Evolutionary conservation across 331 rosid species (phyloP).

Genomic region (Spiraea crenata): DNA sequence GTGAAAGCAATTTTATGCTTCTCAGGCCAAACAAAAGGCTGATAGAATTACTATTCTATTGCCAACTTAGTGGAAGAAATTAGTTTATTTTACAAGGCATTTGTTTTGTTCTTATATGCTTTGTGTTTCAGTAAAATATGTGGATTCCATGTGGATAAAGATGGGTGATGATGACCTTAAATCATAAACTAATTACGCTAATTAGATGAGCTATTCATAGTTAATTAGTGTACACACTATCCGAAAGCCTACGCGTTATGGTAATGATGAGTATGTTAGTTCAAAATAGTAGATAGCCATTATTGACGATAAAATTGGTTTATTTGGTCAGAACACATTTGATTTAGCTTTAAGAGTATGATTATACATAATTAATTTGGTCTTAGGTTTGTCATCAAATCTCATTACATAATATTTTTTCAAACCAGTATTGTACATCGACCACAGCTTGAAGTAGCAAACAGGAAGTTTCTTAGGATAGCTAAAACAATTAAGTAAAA

Average conservation of each 20-base stretch:
- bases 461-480: too few species aligned
- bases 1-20: not conserved
- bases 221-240: not conserved
- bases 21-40: not conserved
- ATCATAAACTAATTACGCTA: slow-evolving; percentile 5
- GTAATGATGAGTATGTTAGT: not conserved
- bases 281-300: slow-evolving; percentile 6
- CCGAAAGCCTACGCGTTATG: not conserved
- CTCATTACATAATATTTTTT: too few species aligned
- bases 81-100: not conserved
- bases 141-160: slow-evolving; percentile 6
- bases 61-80: slow-evolving; percentile 19
- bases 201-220: not conserved
- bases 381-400: too few species aligned
- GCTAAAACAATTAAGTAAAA: too few species aligned
- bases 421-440: too few species aligned
- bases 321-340: not conserved
- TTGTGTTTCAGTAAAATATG: slow-evolving; percentile 14
- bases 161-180: slow-evolving; percentile 10
- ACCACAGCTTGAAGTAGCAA: too few species aligned
- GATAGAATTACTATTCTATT: not conserved
- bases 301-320: slow-evolving; percentile 1
- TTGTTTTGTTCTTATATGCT: not conserved
- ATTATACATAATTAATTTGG: not conserved
- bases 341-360: not conserved